Base-by-base conservation (phyloP, 2,329 filamentous ascomycete species). In the Penicillium sp. region DNA sequence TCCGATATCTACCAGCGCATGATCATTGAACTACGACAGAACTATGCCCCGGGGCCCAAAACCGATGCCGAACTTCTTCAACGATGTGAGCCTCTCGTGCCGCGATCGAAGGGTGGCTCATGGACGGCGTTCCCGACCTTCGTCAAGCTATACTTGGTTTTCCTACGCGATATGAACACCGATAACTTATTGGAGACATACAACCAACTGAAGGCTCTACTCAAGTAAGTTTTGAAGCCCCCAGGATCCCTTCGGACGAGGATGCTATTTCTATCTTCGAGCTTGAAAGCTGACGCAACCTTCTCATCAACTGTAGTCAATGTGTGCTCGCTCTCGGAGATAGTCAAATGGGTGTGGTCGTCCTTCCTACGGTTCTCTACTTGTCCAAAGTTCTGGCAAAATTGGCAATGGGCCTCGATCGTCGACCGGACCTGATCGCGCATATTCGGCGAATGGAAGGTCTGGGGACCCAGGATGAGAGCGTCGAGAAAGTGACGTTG, bases 281-380 rank as follows among this genome's bases (percentile, higher is more conserved):
- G 38, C 14, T n/a, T 28, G 22, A 38, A 48, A 25, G 35, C 44
- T 53, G 44, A 60, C 38, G 50, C 33, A 25, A 51, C 8, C n/a
- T 52, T 50, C 19, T 41, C 19, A 30, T 19, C 16, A 33, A 50
- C 19, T 52, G 45, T 56, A 93, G 90, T 67, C 88, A 91, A 65
- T 94, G 89, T 64, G 88, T 91, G 26, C 89, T 89, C 19, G 91
- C 92, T 0, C 84, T 97, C 45, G 85, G 86, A 7, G 88, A 96
- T 67, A 85, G 88, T 1, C 87, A 86, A 12, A 87, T 91, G 69
- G 93, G 93, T 31, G 83, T 88, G 30, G 82, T 96, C 66, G 85
- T 97, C 65, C 84, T 97, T 38, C 87, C 90, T 40, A 91, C 90
- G 3, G 89, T 91, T 69, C 86, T 96, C 65, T 88, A 88, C 30